Conservation (phyloP, 495 filamentous ascomycete species). For the Xylaria sp. region DNA sequence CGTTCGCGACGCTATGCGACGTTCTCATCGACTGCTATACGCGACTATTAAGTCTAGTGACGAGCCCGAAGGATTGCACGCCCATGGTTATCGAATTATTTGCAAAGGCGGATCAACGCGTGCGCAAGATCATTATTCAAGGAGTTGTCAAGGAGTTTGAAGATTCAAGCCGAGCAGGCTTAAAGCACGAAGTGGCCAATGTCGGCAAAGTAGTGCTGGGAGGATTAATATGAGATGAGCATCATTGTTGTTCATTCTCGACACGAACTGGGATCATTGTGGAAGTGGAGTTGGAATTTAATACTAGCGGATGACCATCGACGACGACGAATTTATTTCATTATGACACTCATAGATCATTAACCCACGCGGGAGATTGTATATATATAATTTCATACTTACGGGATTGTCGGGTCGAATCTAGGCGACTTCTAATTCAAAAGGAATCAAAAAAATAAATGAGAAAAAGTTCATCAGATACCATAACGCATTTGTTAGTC, state of each 20-base stretch:
- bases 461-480: slow-evolving; percentile 86
- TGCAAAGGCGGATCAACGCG: slow-evolving; percentile 81
- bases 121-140: slow-evolving; percentile 86
- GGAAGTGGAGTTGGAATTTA: background rate
- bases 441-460: background rate
- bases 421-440: background rate
- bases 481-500: slow-evolving; percentile 76
- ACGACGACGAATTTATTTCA: background rate
- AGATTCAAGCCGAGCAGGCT: slow-evolving; percentile 74
- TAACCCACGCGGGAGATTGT: slow-evolving; percentile 3
- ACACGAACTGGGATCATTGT: background rate
- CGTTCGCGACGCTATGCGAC: slow-evolving; percentile 96
- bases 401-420: background rate
- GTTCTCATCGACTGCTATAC: slow-evolving; percentile 93
- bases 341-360: background rate
- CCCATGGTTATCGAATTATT: slow-evolving; percentile 79
- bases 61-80: slow-evolving; percentile 66
- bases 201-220: slow-evolving; percentile 89
- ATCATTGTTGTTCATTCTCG: background rate
- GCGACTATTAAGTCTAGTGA: slow-evolving; percentile 73
- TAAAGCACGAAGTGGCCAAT: slow-evolving; percentile 80
- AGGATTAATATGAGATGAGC: slow-evolving; percentile 74
- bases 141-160: slow-evolving; percentile 92
- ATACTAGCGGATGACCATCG: background rate
- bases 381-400: background rate